phyloP scores from a whole-genome alignment of 768 basidiomycete genomes.

The Lentinula sp. region DNA sequence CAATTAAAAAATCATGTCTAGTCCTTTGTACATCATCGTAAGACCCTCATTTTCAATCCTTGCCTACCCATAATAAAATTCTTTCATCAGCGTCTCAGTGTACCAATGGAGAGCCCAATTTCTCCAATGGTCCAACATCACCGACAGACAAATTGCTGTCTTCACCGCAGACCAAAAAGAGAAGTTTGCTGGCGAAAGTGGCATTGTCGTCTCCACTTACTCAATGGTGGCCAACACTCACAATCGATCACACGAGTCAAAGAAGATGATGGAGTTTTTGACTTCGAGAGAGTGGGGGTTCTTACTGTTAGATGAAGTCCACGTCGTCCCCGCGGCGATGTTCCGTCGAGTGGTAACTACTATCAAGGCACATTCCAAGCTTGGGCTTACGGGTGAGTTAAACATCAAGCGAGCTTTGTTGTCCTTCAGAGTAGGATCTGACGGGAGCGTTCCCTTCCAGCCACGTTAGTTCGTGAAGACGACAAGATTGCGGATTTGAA shows the following conservation, averaged over 20 bases:
- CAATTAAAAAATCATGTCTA: slow-evolving; percentile 97
- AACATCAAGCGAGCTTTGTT: neutral
- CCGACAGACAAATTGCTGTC: slow-evolving; percentile 92
- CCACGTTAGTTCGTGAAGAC: slow-evolving; percentile 97
- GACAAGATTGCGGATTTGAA: slow-evolving; percentile 98
- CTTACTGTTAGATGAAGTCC: slow-evolving; percentile 95
- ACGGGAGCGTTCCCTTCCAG: slow-evolving; percentile 31
- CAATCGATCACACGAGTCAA: slow-evolving; percentile 97
- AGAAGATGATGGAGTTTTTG: slow-evolving; percentile 99
- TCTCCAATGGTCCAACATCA: slow-evolving; percentile 97
- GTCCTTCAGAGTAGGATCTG: neutral
- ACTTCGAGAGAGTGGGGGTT: slow-evolving; percentile 99
- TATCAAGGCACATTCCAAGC: slow-evolving; percentile 98
- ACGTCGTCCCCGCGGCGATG: slow-evolving; percentile 98
- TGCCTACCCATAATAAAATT: neutral
- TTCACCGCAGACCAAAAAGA: slow-evolving; percentile 99
- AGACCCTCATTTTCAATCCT: slow-evolving; percentile 24
- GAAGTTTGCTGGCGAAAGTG: slow-evolving; percentile 96
- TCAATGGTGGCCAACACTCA: slow-evolving; percentile 99
- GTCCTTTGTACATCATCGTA: slow-evolving; percentile 97
- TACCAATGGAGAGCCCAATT: slow-evolving; percentile 99
- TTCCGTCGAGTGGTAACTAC: slow-evolving; percentile 97
- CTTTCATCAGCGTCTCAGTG: slow-evolving; percentile 64
- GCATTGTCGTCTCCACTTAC: slow-evolving; percentile 97
- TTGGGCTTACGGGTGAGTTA: slow-evolving; percentile 81